Percentiles rank a stretch among this genome's conserved stretches.
phyloP scores from a whole-genome alignment of 2,329 filamentous ascomycete genomes.

The Colletotrichum somersetense region DNA sequence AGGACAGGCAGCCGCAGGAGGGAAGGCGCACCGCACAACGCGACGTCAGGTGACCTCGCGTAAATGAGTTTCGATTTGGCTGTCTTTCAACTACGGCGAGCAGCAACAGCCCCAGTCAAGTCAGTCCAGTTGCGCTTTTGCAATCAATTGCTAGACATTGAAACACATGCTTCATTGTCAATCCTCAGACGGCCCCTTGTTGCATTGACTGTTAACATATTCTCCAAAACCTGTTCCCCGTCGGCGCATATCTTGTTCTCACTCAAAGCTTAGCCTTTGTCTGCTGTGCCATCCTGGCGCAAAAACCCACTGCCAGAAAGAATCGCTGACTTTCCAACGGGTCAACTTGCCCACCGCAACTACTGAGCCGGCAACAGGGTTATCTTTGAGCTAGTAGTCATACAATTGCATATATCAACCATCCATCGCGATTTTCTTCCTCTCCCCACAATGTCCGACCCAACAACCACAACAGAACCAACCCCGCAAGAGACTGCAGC shows the following conservation, averaged over 20 bases:
- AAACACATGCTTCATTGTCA: too few species aligned
- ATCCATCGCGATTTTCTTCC: neutral
- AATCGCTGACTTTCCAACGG: constrained; percentile 1
- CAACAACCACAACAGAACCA: constrained; percentile 24
- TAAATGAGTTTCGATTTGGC: constrained; percentile 20
- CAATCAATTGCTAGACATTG: constrained; percentile 4
- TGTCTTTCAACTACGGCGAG: neutral
- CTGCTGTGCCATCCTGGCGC: neutral
- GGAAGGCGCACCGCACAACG: constrained; percentile 44
- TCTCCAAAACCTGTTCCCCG: neutral
- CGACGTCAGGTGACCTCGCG: constrained; percentile 56
- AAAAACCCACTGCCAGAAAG: constrained; percentile 16
- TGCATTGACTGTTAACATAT: neutral
- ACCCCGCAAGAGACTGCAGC: constrained; percentile 40
- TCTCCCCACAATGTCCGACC: constrained; percentile 34
- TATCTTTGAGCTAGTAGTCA: neutral
- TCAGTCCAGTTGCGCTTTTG: neutral
- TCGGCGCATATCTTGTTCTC: neutral
- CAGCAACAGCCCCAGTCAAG: neutral
- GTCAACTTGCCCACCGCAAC: neutral
- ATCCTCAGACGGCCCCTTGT: neutral
- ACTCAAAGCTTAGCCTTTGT: constrained; percentile 6
- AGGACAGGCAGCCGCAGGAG: constrained; percentile 27
- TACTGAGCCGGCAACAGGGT: neutral
- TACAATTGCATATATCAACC: neutral